phyloP scores from a whole-genome alignment of 768 basidiomycete genomes.

The Leccinum boreale region DNA sequence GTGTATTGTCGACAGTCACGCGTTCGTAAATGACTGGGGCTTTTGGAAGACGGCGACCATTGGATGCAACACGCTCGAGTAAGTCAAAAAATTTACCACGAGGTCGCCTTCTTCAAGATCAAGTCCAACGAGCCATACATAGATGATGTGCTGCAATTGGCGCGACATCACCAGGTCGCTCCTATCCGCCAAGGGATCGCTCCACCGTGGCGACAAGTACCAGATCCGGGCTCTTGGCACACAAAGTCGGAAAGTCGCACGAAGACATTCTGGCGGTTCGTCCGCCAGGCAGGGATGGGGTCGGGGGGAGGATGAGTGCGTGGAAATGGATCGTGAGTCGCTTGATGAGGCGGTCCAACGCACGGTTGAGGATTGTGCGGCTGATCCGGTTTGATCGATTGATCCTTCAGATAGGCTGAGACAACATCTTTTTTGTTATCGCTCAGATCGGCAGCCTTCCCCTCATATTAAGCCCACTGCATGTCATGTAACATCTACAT shows the following conservation, averaged over 20 bases:
- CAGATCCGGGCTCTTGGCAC: conserved; percentile 64
- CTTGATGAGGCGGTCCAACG: conserved; percentile 53
- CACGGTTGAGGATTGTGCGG: conserved; percentile 56
- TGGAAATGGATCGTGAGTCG: conserved; percentile 62
- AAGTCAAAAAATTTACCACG: conserved; percentile 87
- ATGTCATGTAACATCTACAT: neutral
- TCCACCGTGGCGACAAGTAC: conserved; percentile 77
- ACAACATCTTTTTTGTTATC: too few relatives aligned
- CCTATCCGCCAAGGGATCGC: conserved; percentile 39
- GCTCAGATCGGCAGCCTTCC: too few relatives aligned
- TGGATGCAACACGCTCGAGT: conserved; percentile 52
- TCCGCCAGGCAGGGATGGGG: conserved; percentile 54
- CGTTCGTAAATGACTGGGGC: conserved; percentile 87
- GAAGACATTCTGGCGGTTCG: conserved; percentile 87
- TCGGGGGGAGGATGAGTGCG: conserved; percentile 59
- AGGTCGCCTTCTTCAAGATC: conserved; percentile 92
- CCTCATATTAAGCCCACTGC: too few relatives aligned
- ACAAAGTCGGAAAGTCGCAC: conserved; percentile 51
- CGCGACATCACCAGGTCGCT: conserved; percentile 85
- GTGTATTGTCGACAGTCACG: conserved; percentile 51
- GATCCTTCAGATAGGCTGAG: too few relatives aligned
- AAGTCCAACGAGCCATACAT: conserved; percentile 92
- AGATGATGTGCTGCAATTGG: conserved; percentile 98
- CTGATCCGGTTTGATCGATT: too few relatives aligned
- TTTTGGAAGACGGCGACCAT: conserved; percentile 76